Base-by-base conservation (phyloP, 768 basidiomycete species). In the Pulveroboletus ravenelii region DNA sequence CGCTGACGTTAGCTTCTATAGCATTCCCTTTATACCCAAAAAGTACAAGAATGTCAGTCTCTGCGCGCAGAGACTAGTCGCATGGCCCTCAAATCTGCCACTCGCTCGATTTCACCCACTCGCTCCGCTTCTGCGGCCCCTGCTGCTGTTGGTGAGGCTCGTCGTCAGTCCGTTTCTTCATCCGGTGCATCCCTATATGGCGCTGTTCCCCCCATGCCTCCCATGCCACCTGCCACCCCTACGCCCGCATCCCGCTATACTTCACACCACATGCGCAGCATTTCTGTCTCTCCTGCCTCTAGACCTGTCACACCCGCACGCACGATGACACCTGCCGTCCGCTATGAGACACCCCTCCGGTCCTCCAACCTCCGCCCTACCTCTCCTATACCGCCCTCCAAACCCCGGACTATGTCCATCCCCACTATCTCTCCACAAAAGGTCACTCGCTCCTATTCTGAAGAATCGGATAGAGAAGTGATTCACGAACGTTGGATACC, bases 401-500 rank as follows among this genome's bases (percentile, higher is more conserved):
- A 75, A 60, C 68, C 75, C 14, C 80, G 81, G 41, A 68, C 72
- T 52, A 70, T 80, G 60, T 78, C 81, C 18, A 69, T 71, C 45
- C 60, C 71, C 31, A 56, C 64, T 38, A 70, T 78, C 14, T 77
- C 79, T 23, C 78, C 82, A 46, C 75, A 78, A 41, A 81, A 79
- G 73, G 78, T 83, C 68, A 64, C 59, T 44, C 78, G 84, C 47
- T 79, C 82, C 31, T 74, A 79, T 53, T 82, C 82, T 47, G 85
- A 87, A 61, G 84, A 85, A 70, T 85, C 83, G 55, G 71, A 70
- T 51, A 68, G 66, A 57, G 72, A 78, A 55, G 70, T 73, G 64
- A 78, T 82, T 39, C 82, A 78, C 52, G 78, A 85, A 62, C 77
- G 81, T 53, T 86, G 85, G 85, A 70, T 85, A 40, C 85, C 85